Base-by-base conservation (phyloP, 768 basidiomycete genomes). In the Pisolithus albus region DNA sequence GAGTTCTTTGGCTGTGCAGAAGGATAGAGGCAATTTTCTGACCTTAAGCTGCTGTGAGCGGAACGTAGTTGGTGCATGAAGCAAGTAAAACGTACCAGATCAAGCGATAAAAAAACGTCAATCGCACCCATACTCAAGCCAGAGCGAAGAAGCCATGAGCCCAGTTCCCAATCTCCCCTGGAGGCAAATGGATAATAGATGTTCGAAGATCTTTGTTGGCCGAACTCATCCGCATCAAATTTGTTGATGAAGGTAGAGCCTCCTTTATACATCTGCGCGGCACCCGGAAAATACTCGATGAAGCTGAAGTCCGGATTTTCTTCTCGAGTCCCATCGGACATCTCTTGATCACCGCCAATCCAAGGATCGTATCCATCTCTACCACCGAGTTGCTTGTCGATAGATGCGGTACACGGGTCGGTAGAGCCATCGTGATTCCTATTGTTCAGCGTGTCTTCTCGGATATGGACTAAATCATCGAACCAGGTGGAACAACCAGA, bases 151-250 rank as follows among this genome's bases (percentile, higher is more conserved):
- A 71, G 58, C 53, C 63, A 71, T 5, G 53, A 60, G 7, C 58
- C 67, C 4, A 70, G 32, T 54, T 70, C 59, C 70, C 70, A 72
- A 46, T 73, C 69, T 1, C 50, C 52, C 15, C 56, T 50, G 11
- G 59, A 61, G 7, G 59, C 52, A 52, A 68, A 73, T 15, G 66
- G 71, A 46, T 68, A 71, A 47, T 61, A 70, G 0, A 62, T 41
- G 44, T 68, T 70, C 1, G 54, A 19, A 16, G 26, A 45, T 10
- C 63, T 28, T 23, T 61, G n/a, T 1, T 48, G 23, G 5, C 64
- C 55, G 55, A 59, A 53, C 28, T 55, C 13, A 44, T 71, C 66
- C 15, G 32, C 16, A 38, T 66, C 38, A 43, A 70, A 68, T 11
- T 51, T 19, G 26, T 65, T 59, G 55, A 66, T 56, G 43, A 70